Evolutionary conservation across 352 stramenopile species (phyloP).

Genomic region (Globisporangium megalacanthum): DNA sequence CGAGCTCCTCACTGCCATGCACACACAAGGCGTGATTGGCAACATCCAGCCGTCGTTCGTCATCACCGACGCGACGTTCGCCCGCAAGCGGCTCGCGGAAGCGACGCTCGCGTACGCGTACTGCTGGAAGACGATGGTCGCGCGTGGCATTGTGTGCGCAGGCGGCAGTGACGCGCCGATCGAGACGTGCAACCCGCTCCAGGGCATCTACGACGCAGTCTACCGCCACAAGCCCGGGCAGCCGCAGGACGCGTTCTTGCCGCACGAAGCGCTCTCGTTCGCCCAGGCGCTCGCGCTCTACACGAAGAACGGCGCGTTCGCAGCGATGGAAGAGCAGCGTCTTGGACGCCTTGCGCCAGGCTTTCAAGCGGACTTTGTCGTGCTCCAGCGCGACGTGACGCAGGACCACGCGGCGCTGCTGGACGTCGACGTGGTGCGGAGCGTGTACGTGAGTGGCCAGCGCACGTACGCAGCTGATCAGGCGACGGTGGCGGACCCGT

Average conservation of each 20-base stretch:
- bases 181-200: slow-evolving; percentile 84
- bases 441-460: slow-evolving; percentile 60
- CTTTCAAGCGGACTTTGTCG: slow-evolving; percentile 68
- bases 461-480: slow-evolving; percentile 45
- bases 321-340: slow-evolving; percentile 46
- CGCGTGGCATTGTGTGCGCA: slow-evolving; percentile 65
- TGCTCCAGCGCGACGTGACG: slow-evolving; percentile 53
- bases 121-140: slow-evolving; percentile 82
- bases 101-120: slow-evolving; percentile 64
- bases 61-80: slow-evolving; percentile 80
- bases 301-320: slow-evolving; percentile 68
- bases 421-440: slow-evolving; percentile 40
- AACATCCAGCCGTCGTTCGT: slow-evolving; percentile 89
- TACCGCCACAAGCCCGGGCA: slow-evolving; percentile 53
- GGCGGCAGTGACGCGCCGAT: slow-evolving; percentile 83
- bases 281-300: slow-evolving; percentile 75
- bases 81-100: slow-evolving; percentile 63
- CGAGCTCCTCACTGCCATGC: slow-evolving; percentile 72
- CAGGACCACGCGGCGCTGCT: slow-evolving; percentile 36
- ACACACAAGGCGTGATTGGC: slow-evolving; percentile 65
- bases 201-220: slow-evolving; percentile 87
- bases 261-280: slow-evolving; percentile 65
- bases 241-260: slow-evolving; percentile 50
- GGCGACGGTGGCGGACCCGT: neutral
- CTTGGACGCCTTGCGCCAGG: slow-evolving; percentile 50